Conservation (phyloP, 1,284 basidiomycete species). For the Phellopilus nigrolimitatus region DNA sequence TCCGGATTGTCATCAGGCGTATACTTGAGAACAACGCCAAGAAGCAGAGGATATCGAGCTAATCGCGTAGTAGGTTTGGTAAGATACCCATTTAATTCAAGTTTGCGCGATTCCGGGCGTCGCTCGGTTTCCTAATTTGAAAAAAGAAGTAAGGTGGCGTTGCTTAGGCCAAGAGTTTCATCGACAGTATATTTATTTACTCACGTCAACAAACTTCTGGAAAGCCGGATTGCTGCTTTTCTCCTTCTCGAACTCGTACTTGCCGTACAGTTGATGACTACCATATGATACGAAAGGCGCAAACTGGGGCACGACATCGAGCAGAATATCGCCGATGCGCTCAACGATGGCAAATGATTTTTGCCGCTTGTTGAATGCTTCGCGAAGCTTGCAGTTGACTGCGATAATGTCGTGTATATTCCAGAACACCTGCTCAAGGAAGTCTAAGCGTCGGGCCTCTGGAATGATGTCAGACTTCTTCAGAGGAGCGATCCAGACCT, state of each 20-base stretch:
- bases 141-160: conserved; percentile 15
- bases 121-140: conserved; percentile 76
- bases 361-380: conserved; percentile 93
- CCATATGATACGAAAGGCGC: conserved; percentile 93
- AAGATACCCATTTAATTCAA: conserved; percentile 96
- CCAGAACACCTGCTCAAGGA: conserved; percentile 96
- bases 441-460: conserved; percentile 73
- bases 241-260: conserved; percentile 99
- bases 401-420: conserved; percentile 93
- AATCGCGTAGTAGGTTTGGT: conserved; percentile 98
- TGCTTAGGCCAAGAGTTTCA: background rate
- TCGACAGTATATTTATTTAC: conserved; percentile 25
- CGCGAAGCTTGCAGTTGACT: conserved; percentile 86
- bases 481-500: conserved; percentile 91
- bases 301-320: conserved; percentile 88
- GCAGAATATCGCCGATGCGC: conserved; percentile 86
- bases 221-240: conserved; percentile 93
- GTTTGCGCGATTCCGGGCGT: conserved; percentile 90
- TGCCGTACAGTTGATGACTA: conserved; percentile 95
- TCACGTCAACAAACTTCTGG: conserved; percentile 91
- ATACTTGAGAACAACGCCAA: conserved; percentile 91
- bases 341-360: conserved; percentile 93
- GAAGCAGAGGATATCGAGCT: conserved; percentile 90
- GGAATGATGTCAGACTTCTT: conserved; percentile 77
- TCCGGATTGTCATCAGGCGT: conserved; percentile 91